Evolutionary conservation across 495 filamentous ascomycete species (phyloP), one percentile per base, ranked within the genome.

Genomic region (Talaromyces ruber): DNA sequence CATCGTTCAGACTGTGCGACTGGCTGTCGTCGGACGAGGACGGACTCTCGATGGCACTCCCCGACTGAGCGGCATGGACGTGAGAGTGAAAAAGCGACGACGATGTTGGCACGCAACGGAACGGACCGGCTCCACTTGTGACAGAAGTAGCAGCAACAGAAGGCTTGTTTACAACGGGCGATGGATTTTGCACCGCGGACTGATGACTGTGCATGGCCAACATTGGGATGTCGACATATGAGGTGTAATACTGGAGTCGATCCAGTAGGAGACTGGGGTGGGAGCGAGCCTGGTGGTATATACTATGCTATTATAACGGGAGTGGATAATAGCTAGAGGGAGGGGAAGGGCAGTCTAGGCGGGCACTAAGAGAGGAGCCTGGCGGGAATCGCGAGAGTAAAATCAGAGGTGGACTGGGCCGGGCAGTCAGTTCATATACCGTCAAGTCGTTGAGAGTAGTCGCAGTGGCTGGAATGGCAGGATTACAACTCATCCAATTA

Each of bases 191-290:
- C 32, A 43, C 29, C 24, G 45, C 57, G 60, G 51, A 34, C 51
- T 16, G 26, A 34, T 37, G 64, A 70, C 73, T 72, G 65, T 78
- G 74, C 76, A 78, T 79, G 70, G 75, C 76, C 72, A 78, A 73
- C 75, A 80, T 77, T 72, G 69, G 67, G 45, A 29, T 29, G 37
- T 28, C 59, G 28, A 60, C 45, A 69, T 59, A 64, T 56, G 45
- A 53, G 56, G 22, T 32, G 56, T 52, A 14, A 62, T 54, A 50
- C 25, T 52, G 64, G 54, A 34, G 30, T 50, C 14, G 29, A 43
- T 30, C 24, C 34, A 65, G 63, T 47, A 9, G 43, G 6, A 47
- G 43, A 21, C 21, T 47, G 43, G n/a, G 51, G 6, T 54, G 22
- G 51, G 51, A 54, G 51, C 51, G 11, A 28, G 43, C 43, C 43